phyloP scores from a whole-genome alignment of 176 grass and related monocot genomes.

The Cocos nucifera region DNA sequence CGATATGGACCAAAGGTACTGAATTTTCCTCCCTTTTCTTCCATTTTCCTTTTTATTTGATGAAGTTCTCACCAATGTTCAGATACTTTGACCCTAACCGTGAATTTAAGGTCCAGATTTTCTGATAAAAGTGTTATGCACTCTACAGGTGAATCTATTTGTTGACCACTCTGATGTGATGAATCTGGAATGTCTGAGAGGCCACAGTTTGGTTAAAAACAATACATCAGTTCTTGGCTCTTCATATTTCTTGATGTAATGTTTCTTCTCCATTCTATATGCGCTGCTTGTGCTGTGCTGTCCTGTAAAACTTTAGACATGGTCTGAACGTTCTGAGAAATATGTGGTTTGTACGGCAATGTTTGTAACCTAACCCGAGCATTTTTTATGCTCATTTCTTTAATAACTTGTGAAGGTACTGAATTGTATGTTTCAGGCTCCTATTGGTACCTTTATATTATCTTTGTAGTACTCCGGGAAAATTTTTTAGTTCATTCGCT shows the following conservation, averaged over 20 bases:
- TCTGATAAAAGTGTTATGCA: neutral
- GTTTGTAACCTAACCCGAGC: too few species aligned
- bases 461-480: too few species aligned
- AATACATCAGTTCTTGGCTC: constrained; percentile 18
- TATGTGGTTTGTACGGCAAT: too few species aligned
- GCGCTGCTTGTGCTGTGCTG: too few species aligned
- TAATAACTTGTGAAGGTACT: too few species aligned
- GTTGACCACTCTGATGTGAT: constrained; percentile 67
- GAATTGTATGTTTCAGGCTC: too few species aligned
- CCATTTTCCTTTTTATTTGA: neutral
- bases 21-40: neutral
- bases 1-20: constrained; percentile 71
- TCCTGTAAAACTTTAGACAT: too few species aligned
- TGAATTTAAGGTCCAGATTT: neutral
- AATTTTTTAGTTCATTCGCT: too few species aligned
- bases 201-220: constrained; percentile 11
- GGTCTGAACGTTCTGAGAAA: too few species aligned
- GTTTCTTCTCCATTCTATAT: too few species aligned
- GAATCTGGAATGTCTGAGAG: constrained; percentile 67
- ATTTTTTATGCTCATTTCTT: too few species aligned
- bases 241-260: constrained; percentile 37
- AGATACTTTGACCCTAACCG: neutral
- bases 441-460: too few species aligned
- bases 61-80: neutral
- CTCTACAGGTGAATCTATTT: constrained; percentile 71